Evolutionary conservation across 148 eudicot species (phyloP).

Genomic region (Amaranthus cruentus): DNA sequence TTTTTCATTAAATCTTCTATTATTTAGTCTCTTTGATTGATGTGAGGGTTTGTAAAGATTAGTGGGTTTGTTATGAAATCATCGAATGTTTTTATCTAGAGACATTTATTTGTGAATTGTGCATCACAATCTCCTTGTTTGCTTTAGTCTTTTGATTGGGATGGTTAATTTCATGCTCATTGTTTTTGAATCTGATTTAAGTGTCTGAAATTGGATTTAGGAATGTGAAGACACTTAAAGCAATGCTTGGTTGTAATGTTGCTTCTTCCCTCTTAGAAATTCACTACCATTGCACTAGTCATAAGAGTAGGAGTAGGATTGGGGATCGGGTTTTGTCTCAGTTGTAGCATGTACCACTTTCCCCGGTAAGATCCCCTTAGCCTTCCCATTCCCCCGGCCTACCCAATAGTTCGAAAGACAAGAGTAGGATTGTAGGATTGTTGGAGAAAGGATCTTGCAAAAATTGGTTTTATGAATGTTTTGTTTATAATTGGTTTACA

Average conservation of each 20-base stretch:
- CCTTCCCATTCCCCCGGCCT: no score
- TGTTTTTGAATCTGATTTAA: slow-evolving; percentile 14
- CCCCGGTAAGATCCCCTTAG: no score
- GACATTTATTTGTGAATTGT: background rate
- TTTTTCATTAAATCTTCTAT: background rate
- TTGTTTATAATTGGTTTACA: background rate
- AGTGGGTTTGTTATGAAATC: background rate
- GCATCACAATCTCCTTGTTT: background rate
- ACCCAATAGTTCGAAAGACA: no score
- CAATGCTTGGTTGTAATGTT: background rate
- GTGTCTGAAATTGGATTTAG: slow-evolving; percentile 10
- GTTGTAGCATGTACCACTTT: no score
- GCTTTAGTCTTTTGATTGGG: slow-evolving; percentile 8
- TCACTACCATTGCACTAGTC: background rate
- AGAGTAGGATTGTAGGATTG: background rate
- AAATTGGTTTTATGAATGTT: background rate
- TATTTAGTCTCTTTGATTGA: background rate
- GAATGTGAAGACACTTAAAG: background rate
- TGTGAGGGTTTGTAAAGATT: background rate
- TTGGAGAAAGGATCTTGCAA: background rate
- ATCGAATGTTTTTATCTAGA: background rate
- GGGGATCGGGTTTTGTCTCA: no score
- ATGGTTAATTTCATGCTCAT: slow-evolving; percentile 20
- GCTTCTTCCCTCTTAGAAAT: background rate
- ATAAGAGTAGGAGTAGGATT: no score